Evolutionary conservation across 345 rosid genomes (phyloP), one percentile per base, ranked within the genome.

Genomic region (Camelina neglecta): DNA sequence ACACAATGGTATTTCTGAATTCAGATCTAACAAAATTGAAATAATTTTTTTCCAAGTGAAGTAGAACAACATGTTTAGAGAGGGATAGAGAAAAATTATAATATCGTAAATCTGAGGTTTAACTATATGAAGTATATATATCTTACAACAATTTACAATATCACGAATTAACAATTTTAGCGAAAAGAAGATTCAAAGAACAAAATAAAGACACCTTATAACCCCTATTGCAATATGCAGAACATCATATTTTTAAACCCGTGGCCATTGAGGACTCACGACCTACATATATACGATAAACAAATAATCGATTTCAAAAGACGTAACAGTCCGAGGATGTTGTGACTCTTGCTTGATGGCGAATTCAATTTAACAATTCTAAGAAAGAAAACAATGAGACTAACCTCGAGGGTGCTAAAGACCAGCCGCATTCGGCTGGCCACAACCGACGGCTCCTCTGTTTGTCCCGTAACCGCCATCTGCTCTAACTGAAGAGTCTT

Each of bases 181-280:
- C 5, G 0, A 63, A 29, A 1, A 15, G 7, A 48, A 31, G 38
- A 47, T 65, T 31, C 36, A 13, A 11, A 24, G 3, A 42, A 47
- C 24, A 65, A 47, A 15, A 45, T 13, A 51, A 13, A 13, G 60
- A 67, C 44, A 42, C 47, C 11, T 33, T 24, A 33, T 39, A 18
- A 41, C 23, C 23, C 23, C 23, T 1, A 21, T 21, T 24, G 44
- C 31, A 54, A 1, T 61, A 11, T 20, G 16, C 31, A 60, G 65
- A 38, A 12, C 49, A 13, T 10, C 15, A 45, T 21, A 35, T 3
- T 83, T 83, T 83, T 83, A 93, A 47, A 83, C 91, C 70, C 75
- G 85, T 63, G 96, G 98, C 97, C 98, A 91, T 38, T 93, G 97
- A 62, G 93, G 98, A 83, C 97, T 88, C 70, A 93, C 98, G 15